phyloP scores from a whole-genome alignment of 106 monocot genomes.

The Dactylorhiza incarnata region DNA sequence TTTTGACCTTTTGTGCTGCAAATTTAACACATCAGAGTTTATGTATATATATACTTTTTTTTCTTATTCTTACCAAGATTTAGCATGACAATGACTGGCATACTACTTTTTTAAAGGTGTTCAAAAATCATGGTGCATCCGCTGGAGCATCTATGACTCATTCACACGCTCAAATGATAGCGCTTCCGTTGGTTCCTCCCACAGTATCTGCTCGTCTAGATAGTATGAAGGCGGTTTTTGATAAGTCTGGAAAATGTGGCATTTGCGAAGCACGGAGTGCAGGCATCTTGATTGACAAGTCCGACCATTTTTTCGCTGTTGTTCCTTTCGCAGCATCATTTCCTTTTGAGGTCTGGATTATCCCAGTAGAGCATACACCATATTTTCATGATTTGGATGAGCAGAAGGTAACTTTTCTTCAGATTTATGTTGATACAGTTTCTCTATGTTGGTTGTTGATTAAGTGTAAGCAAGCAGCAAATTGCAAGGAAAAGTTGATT shows the following conservation, averaged over 20 bases:
- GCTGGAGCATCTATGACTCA: constrained; percentile 97
- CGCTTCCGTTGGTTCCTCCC: constrained; percentile 75
- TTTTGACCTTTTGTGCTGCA: too few species aligned
- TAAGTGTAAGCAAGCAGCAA: not conserved
- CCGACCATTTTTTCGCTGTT: constrained; percentile 60
- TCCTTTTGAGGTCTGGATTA: constrained; percentile 93
- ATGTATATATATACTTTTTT: too few species aligned
- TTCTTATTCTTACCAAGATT: not conserved
- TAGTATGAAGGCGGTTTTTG: constrained; percentile 62
- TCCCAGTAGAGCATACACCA: constrained; percentile 56
- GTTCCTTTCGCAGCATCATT: constrained; percentile 82
- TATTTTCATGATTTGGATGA: constrained; percentile 77
- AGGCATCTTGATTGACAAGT: constrained; percentile 50
- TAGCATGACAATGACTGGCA: not conserved
- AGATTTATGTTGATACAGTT: not conserved
- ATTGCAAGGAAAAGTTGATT: not conserved
- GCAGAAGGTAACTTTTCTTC: constrained; percentile 44
- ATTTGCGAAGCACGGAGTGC: constrained; percentile 59
- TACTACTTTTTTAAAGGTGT: constrained; percentile 41
- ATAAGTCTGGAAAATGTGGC: constrained; percentile 54
- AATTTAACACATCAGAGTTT: too few species aligned
- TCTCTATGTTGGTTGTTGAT: not conserved
- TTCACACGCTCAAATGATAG: constrained; percentile 95
- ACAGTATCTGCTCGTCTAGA: constrained; percentile 46
- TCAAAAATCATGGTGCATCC: constrained; percentile 91